These are phyloP conservation scores for Psophocarpus tetragonolobus DNA, from an alignment of 306 rosid species.

Conservation along the genomic window DNA sequence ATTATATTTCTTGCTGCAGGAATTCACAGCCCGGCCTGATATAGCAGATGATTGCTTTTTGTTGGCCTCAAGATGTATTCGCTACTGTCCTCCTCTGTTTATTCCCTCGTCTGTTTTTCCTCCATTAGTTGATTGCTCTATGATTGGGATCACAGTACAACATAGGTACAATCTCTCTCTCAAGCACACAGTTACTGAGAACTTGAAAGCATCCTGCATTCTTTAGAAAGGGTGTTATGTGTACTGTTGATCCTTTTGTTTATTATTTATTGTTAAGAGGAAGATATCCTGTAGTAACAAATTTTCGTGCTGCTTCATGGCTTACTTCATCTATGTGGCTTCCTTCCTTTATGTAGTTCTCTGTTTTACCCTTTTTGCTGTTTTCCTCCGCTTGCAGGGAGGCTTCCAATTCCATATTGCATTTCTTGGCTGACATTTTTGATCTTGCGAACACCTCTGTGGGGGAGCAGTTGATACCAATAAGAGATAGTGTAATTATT, in stretches of 20 bases:
- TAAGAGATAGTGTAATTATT: constrained; percentile 67
- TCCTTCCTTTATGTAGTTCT: no score
- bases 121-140: constrained; percentile 87
- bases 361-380: constrained; percentile 21
- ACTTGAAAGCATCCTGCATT: constrained; percentile 10
- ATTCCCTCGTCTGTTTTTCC: constrained; percentile 90
- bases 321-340: not conserved
- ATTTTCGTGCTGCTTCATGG: not conserved
- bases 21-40: constrained; percentile 98
- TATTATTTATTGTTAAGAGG: not conserved
- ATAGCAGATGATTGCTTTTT: constrained; percentile 98
- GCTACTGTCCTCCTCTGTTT: constrained; percentile 96
- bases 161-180: constrained; percentile 64
- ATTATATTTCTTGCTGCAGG: constrained; percentile 57
- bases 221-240: constrained; percentile 2
- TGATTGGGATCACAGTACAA: constrained; percentile 95
- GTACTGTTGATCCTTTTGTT: not conserved
- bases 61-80: constrained; percentile 98
- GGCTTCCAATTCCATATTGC: constrained; percentile 96
- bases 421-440: constrained; percentile 86
- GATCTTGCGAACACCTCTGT: constrained; percentile 67
- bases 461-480: constrained; percentile 68
- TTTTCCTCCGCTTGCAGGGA: constrained; percentile 63
- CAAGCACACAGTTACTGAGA: no score
- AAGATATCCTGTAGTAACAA: not conserved